phyloP scores from a whole-genome alignment of 2,329 filamentous ascomycete genomes.

The Cladosporium sp. region DNA sequence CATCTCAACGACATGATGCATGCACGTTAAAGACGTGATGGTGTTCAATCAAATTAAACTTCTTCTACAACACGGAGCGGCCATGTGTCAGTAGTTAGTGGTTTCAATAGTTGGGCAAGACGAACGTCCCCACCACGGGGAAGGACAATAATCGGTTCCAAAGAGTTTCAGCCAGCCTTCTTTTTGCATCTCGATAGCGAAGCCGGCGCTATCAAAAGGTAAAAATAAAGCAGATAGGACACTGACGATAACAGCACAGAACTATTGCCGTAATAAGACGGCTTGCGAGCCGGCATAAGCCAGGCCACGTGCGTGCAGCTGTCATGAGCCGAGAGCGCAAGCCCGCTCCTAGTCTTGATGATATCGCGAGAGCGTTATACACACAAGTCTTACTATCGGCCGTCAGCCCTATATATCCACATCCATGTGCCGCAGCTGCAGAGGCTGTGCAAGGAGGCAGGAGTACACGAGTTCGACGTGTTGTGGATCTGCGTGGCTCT shows the following conservation, averaged over 20 bases:
- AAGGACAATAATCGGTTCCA: too few species aligned
- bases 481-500: background rate
- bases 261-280: background rate
- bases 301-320: slow-evolving; percentile 6
- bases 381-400: background rate
- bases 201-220: background rate
- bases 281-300: background rate
- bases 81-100: background rate
- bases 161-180: background rate
- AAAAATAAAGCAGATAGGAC: background rate
- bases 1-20: too few species aligned
- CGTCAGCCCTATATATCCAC: background rate
- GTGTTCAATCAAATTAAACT: background rate
- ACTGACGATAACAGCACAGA: background rate
- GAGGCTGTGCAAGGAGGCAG: background rate
- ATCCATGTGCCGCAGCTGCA: background rate
- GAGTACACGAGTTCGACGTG: background rate
- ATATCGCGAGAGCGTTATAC: background rate
- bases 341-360: background rate
- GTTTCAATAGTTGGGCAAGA: background rate
- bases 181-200: background rate
- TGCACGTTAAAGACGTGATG: too few species aligned
- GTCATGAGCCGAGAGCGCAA: background rate
- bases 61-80: background rate
- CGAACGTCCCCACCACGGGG: too few species aligned